Conservation (phyloP, 1,284 basidiomycete genomes). For the Ganoderma sinense region DNA sequence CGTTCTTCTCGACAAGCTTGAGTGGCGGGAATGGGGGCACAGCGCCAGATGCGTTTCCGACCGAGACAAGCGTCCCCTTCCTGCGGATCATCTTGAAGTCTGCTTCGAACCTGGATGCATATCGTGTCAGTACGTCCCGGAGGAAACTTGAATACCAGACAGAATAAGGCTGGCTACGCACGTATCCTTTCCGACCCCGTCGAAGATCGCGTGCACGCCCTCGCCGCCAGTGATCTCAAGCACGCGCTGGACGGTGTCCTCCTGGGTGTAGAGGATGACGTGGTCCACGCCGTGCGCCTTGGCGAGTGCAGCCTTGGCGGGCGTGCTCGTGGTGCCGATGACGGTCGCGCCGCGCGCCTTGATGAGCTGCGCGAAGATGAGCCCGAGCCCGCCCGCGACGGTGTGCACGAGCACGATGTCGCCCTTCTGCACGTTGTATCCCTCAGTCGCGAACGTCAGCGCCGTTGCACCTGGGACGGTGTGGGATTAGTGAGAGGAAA, state of each 20-base stretch:
- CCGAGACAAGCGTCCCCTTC: constrained; percentile 88
- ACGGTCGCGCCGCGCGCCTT: constrained; percentile 85
- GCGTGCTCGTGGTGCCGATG: constrained; percentile 92
- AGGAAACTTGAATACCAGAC: not conserved
- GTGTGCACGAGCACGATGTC: constrained; percentile 87
- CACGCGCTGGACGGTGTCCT: constrained; percentile 76
- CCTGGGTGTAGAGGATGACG: constrained; percentile 83
- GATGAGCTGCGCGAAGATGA: constrained; percentile 67
- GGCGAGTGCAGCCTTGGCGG: constrained; percentile 86
- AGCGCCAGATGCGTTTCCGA: constrained; percentile 92
- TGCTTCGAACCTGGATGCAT: constrained; percentile 69
- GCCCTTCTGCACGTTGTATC: constrained; percentile 83
- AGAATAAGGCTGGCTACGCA: constrained; percentile 46
- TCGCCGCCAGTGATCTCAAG: constrained; percentile 82
- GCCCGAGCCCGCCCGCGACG: constrained; percentile 84
- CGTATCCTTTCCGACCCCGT: constrained; percentile 96
- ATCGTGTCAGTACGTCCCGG: constrained; percentile 2
- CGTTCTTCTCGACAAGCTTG: constrained; percentile 84
- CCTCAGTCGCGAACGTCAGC: constrained; percentile 82
- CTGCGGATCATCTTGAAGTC: constrained; percentile 84
- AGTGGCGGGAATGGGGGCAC: constrained; percentile 79
- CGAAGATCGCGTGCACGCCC: constrained; percentile 90
- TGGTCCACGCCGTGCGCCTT: constrained; percentile 85
- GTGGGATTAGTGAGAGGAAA: not conserved
- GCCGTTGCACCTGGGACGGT: constrained; percentile 71